phyloP scores from a whole-genome alignment of 352 stramenopile species.

The Phytophthora idaei region DNA sequence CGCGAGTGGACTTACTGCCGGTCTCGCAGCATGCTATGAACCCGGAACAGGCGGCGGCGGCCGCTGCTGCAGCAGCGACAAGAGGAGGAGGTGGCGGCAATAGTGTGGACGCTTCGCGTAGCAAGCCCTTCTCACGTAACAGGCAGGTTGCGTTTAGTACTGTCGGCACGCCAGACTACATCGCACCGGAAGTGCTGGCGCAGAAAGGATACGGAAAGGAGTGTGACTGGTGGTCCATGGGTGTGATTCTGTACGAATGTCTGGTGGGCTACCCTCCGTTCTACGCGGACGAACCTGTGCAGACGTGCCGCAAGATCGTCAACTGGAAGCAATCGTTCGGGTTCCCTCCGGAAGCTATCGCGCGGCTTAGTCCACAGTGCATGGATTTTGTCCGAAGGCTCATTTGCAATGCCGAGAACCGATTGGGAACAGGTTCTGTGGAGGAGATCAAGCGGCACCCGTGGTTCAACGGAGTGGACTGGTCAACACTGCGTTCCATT shows the following conservation, averaged over 20 bases:
- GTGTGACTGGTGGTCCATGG: constrained; percentile 99
- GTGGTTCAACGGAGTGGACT: constrained; percentile 97
- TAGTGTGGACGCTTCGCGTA: constrained; percentile 58
- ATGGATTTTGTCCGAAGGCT: constrained; percentile 94
- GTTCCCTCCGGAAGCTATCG: constrained; percentile 72
- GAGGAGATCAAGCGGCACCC: constrained; percentile 97
- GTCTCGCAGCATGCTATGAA: constrained; percentile 78
- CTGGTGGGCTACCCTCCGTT: constrained; percentile 99
- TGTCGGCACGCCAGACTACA: constrained; percentile 99
- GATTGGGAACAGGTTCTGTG: constrained; percentile 93
- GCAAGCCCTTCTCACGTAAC: constrained; percentile 50
- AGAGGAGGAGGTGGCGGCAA: constrained; percentile 33
- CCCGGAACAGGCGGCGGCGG: constrained; percentile 23
- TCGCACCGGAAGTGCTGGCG: constrained; percentile 97
- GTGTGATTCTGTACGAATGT: constrained; percentile 99
- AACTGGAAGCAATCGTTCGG: constrained; percentile 88
- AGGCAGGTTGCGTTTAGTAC: constrained; percentile 96
- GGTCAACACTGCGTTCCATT: constrained; percentile 81
- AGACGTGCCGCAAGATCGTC: constrained; percentile 96
- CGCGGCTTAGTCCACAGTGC: constrained; percentile 77
- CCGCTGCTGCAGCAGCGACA: constrained; percentile 12
- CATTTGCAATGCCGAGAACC: constrained; percentile 94
- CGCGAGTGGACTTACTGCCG: constrained; percentile 78
- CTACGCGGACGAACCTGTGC: constrained; percentile 97
- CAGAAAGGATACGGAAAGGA: constrained; percentile 85